A percentile compares a stretch with the other conserved stretches of the same genome.
These are phyloP conservation scores for Bipolaris sorokiniana DNA, from an alignment of 2,329 filamentous ascomycete genomes.

Conservation along the genomic window DNA sequence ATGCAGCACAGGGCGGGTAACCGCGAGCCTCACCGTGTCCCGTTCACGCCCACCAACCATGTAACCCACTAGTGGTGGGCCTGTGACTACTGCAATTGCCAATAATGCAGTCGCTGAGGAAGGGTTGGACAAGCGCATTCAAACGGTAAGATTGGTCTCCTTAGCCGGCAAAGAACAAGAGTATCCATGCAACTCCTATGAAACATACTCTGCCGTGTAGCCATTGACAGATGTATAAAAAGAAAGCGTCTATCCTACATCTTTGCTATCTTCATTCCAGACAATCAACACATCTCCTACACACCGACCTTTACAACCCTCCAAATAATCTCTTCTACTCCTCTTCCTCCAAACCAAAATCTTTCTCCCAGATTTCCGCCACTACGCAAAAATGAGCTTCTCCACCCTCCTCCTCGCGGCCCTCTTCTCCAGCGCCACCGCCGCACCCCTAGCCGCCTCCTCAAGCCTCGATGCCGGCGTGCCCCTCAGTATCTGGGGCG, in stretches of 20 bases:
- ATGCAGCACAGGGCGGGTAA: no score
- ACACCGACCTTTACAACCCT: no score
- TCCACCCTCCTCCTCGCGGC: conserved; percentile 16
- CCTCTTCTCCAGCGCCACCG: conserved; percentile 14
- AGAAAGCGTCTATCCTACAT: no score
- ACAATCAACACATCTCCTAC: no score
- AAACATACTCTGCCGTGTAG: no score
- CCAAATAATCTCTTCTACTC: no score
- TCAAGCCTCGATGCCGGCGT: conserved; percentile 15
- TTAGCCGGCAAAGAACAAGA: no score
- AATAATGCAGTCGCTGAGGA: background rate
- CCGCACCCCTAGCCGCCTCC: conserved; percentile 15
- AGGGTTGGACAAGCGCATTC: background rate
- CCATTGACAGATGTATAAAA: no score
- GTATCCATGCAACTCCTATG: no score
- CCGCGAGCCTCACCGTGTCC: background rate
- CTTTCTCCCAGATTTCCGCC: no score
- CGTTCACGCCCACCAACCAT: background rate
- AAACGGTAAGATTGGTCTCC: no score
- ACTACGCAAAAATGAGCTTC: conserved; percentile 15
- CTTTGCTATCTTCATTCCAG: background rate
- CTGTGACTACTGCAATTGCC: background rate
- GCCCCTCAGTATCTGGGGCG: conserved; percentile 21
- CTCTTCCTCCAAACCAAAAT: no score
- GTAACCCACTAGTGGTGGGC: background rate